A percentile compares a stretch with the other conserved stretches of the same genome.
Conservation (phyloP, 2,329 filamentous ascomycete species). For the Mycosphaerella arachidis region DNA sequence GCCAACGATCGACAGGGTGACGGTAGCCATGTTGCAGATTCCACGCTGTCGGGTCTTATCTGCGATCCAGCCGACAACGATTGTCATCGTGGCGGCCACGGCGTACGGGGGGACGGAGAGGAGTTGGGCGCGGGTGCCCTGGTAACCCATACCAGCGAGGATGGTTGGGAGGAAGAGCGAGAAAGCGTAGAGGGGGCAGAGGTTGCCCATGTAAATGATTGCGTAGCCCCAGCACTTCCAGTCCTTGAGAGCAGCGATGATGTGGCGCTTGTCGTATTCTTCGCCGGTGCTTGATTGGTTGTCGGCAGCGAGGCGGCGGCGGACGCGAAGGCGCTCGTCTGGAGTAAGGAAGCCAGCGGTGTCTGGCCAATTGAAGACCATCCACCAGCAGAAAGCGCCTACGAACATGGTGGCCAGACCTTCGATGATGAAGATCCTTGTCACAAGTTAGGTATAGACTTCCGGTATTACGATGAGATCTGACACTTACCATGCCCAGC, state of each 20-base stretch:
- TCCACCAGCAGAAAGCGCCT: slow-evolving; percentile 36
- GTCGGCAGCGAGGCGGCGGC: slow-evolving; percentile 25
- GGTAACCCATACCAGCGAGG: slow-evolving; percentile 44
- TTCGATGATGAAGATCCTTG: slow-evolving; percentile 56
- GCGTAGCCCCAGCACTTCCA: slow-evolving; percentile 79
- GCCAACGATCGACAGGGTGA: slow-evolving; percentile 66
- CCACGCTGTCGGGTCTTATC: slow-evolving; percentile 70
- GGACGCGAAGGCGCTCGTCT: slow-evolving; percentile 32
- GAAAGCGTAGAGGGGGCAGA: slow-evolving; percentile 30
- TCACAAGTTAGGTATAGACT: slow-evolving; percentile 26
- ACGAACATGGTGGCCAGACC: slow-evolving; percentile 61
- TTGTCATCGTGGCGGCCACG: slow-evolving; percentile 63
- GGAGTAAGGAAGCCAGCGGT: slow-evolving; percentile 54
- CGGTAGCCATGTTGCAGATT: slow-evolving; percentile 70
- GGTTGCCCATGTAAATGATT: slow-evolving; percentile 65
- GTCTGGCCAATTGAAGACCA: slow-evolving; percentile 53
- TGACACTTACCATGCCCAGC: slow-evolving; percentile 31
- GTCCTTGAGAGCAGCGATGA: slow-evolving; percentile 53
- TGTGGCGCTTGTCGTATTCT: slow-evolving; percentile 26
- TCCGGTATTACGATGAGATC: neutral
- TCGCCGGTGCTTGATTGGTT: slow-evolving; percentile 24
- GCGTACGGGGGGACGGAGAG: slow-evolving; percentile 73
- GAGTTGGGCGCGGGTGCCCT: slow-evolving; percentile 59
- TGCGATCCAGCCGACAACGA: slow-evolving; percentile 67
- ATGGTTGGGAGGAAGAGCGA: slow-evolving; percentile 33